phyloP scores from a whole-genome alignment of 805 yeast genomes.

The Candida boleticola region DNA sequence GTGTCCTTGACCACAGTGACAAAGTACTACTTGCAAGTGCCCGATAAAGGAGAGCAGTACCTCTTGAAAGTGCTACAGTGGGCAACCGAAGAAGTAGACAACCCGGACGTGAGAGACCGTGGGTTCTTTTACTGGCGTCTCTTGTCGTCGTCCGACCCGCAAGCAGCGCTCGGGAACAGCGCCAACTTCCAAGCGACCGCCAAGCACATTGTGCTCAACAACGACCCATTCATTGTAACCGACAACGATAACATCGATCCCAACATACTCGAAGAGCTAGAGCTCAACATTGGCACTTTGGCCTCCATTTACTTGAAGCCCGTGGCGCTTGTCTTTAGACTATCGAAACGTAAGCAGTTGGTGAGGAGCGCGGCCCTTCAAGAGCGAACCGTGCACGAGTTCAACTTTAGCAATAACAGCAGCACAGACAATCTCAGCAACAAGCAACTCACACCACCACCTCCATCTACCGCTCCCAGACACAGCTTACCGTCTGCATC shows the following conservation, averaged over 20 bases:
- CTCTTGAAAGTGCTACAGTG: conserved; percentile 58
- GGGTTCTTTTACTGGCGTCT: conserved; percentile 86
- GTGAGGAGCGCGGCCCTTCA: conserved; percentile 46
- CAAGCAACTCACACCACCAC: background rate
- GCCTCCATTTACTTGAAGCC: conserved; percentile 86
- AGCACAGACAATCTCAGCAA: background rate
- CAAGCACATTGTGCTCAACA: conserved; percentile 54
- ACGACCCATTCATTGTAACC: conserved; percentile 60
- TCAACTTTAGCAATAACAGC: conserved; percentile 21
- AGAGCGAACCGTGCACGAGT: conserved; percentile 10
- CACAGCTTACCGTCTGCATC: too few species aligned
- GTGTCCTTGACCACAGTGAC: conserved; percentile 71
- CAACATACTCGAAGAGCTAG: conserved; percentile 72
- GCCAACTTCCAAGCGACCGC: conserved; percentile 40
- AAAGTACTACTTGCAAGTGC: conserved; percentile 60
- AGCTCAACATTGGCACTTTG: conserved; percentile 74
- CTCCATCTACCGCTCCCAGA: conserved; percentile 6
- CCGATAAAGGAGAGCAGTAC: conserved; percentile 52
- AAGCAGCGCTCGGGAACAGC: conserved; percentile 36
- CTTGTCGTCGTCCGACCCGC: conserved; percentile 45
- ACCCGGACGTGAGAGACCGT: conserved; percentile 85
- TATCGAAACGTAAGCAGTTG: conserved; percentile 51
- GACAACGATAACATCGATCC: conserved; percentile 73
- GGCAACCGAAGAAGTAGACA: conserved; percentile 71
- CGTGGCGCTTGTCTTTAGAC: conserved; percentile 73